Evolutionary conservation across 2,329 filamentous ascomycete genomes (phyloP), one percentile per base, ranked within the genome.

Genomic region (Clarireedia homoeocarpa): DNA sequence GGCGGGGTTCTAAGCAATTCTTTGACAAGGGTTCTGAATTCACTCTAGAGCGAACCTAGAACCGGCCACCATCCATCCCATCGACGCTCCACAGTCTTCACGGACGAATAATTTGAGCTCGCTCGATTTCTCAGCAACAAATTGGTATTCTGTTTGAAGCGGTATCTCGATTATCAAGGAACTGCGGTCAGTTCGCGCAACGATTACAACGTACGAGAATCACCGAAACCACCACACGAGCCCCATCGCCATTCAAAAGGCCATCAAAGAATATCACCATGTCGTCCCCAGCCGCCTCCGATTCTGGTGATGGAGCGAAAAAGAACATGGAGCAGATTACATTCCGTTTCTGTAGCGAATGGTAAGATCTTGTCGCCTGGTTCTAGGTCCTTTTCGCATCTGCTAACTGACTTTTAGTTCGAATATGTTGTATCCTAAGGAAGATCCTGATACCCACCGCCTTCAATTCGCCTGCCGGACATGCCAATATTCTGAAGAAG

Each of bases 341-440:
- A 48, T 99, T 97, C 74, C 87, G 89, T 69, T 99, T 99, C 80
- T 99, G 94, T 78, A 91, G 90, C 66, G 94, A 99, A 80, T 99
- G 94, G 85, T 86, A 73, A 66, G 75, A 6, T 46, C 34, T 12
- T 5, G 1, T 7, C 39, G 30, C 55, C 62, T 56, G 62, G 26
- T 17, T 9, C 40, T 48, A 55, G 49, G 56, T 36, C 26, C 24
- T 52, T 58, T 39, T 36, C 26, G 23, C n/a, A 51, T 47, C 36
- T 55, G 47, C 68, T 67, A 57, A 68, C 58, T 38, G 26, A 45
- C 42, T 42, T 24, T 46, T 65, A 88, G 85, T 77, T 96, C 91
- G 67, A 99, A 99, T 79, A 88, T 99, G 82, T 80, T 99, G 55
- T 97, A 97, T 70, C 94, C 94, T 51, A 94, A 95, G 74, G 95